Percentiles rank a stretch among this genome's conserved stretches.
These are phyloP conservation scores for Eucalyptus tenuipes DNA, from an alignment of 345 rosid species.

Conservation along the genomic window DNA sequence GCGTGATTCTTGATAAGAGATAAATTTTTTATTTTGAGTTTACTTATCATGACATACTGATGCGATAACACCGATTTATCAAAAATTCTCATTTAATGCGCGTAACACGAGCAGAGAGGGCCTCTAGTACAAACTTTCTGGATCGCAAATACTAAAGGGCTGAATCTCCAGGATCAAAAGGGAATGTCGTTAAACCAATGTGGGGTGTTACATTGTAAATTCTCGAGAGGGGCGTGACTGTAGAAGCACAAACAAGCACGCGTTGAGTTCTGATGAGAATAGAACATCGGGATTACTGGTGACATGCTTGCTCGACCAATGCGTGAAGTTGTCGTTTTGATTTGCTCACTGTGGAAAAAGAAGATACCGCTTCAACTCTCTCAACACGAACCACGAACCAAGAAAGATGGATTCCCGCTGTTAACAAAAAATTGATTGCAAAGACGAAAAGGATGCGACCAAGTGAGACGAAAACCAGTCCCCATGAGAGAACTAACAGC, in stretches of 20 bases:
- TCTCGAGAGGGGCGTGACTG: not conserved
- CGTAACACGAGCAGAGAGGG: too few species aligned
- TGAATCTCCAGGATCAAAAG: not conserved
- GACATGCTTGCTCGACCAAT: not conserved
- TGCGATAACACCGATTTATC: rapidly evolving
- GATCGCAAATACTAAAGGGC: not conserved
- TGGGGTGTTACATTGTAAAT: not conserved
- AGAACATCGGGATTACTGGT: not conserved
- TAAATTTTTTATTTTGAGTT: too few species aligned
- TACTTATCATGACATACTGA: not conserved
- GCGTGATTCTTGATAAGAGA: not conserved
- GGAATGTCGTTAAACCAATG: not conserved
- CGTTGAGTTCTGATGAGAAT: rapidly evolving
- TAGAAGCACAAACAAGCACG: not conserved
- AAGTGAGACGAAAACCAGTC: not conserved
- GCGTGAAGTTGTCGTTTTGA: not conserved
- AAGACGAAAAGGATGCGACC: not conserved
- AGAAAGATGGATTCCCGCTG: not conserved
- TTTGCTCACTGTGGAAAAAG: not conserved
- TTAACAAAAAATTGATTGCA: not conserved
- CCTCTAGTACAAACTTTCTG: not conserved
- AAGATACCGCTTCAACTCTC: not conserved
- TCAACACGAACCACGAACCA: not conserved
- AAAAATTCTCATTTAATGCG: too few species aligned
- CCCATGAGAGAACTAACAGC: not conserved